A percentile compares a stretch with the other conserved stretches of the same genome.
phyloP scores from a whole-genome alignment of 257 asterid genomes.

The Ligustrum vulgare region DNA sequence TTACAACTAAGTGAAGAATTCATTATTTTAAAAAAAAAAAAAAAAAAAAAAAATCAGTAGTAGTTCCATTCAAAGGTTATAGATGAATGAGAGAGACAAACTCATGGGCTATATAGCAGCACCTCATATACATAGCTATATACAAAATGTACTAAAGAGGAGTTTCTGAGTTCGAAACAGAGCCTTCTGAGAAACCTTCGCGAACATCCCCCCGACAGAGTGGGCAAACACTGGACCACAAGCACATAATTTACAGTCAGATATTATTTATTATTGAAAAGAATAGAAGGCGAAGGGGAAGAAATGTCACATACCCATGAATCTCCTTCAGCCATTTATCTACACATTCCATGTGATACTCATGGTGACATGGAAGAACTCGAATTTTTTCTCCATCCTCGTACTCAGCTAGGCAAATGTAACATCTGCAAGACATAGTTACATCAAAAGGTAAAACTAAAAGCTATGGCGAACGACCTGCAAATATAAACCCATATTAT shows the following conservation, averaged over 20 bases:
- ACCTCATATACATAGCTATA: slow-evolving; percentile 23
- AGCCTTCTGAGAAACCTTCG: slow-evolving; percentile 49
- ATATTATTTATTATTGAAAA: no score
- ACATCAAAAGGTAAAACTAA: background rate
- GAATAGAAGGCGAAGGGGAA: background rate
- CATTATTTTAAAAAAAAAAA: background rate
- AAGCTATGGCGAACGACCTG: background rate
- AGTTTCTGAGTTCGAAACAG: slow-evolving; percentile 36
- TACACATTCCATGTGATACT: slow-evolving; percentile 69
- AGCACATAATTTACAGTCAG: slow-evolving; percentile 12
- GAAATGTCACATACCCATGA: slow-evolving; percentile 55
- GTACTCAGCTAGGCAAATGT: slow-evolving; percentile 82
- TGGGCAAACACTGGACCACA: slow-evolving; percentile 77
- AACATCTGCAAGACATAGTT: slow-evolving; percentile 59
- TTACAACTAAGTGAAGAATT: background rate
- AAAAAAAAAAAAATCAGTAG: background rate
- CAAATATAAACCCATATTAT: background rate
- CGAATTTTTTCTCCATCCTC: slow-evolving; percentile 84
- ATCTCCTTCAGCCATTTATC: slow-evolving; percentile 97
- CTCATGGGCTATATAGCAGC: background rate
- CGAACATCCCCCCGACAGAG: slow-evolving; percentile 90
- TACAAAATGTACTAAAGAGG: slow-evolving; percentile 16
- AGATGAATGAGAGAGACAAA: background rate
- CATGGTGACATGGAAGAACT: slow-evolving; percentile 83
- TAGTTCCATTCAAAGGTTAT: background rate